phyloP scores from a whole-genome alignment of 2,329 filamentous ascomycete species.

The Plenodomus lindquistii region DNA sequence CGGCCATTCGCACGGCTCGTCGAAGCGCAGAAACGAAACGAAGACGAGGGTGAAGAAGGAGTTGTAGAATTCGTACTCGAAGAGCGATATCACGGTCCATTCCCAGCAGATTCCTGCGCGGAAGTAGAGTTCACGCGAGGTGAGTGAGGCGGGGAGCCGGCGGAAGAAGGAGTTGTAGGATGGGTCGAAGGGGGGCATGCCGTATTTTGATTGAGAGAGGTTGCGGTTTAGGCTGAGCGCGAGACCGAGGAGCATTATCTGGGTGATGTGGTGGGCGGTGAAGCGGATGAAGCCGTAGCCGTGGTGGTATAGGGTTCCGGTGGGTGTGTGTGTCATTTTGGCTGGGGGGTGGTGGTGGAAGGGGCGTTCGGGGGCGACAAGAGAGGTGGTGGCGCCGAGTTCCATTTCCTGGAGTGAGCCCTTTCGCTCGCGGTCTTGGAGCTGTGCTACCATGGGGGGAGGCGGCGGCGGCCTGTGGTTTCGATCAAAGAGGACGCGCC shows the following conservation, averaged over 20 bases:
- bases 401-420: neutral
- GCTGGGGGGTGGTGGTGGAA: neutral
- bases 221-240: neutral
- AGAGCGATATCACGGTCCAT: conserved; percentile 15
- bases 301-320: neutral
- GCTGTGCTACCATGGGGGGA: neutral
- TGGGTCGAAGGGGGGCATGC: conserved; percentile 1
- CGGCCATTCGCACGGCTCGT: conserved; percentile 12
- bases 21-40: conserved; percentile 9
- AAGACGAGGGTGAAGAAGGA: conserved; percentile 14
- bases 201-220: neutral
- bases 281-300: neutral
- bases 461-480: neutral
- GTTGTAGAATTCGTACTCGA: conserved; percentile 16
- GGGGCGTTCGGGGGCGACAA: neutral
- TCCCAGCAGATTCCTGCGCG: conserved; percentile 8
- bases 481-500: conserved; percentile 15
- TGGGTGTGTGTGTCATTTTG: neutral
- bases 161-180: conserved; percentile 8
- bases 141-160: conserved; percentile 5
- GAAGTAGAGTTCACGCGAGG: conserved; percentile 2
- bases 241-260: neutral
- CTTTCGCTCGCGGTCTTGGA: neutral
- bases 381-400: neutral
- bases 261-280: neutral